Conservation (phyloP, 1,284 basidiomycete species). For the Bjerkandera adusta region DNA sequence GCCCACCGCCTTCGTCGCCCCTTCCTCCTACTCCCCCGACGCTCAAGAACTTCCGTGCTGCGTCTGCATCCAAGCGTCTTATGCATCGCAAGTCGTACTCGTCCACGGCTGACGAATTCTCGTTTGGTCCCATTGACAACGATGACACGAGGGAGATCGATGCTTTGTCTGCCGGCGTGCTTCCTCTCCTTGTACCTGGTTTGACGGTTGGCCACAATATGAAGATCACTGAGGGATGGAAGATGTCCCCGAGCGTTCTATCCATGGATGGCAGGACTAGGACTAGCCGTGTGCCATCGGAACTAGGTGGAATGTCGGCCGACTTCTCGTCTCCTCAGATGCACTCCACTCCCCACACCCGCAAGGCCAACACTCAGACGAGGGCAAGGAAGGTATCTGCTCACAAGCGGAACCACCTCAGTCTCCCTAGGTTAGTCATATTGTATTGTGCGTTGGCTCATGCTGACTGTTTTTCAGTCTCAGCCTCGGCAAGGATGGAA, state of each 20-base stretch:
- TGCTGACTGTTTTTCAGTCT: conserved; percentile 40
- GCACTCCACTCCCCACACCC: conserved; percentile 54
- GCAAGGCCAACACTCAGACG: conserved; percentile 21
- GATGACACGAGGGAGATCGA: conserved; percentile 66
- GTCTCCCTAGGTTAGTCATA: conserved; percentile 55
- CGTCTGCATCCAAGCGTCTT: conserved; percentile 31
- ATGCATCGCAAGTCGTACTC: conserved; percentile 61
- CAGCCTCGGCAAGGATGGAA: conserved; percentile 58
- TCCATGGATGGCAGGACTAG: conserved; percentile 38
- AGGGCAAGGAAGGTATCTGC: conserved; percentile 43
- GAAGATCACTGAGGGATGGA: conserved; percentile 44
- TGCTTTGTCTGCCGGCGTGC: conserved; percentile 60
- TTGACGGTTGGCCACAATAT: conserved; percentile 54
- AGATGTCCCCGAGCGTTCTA: conserved; percentile 38
- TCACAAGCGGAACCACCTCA: conserved; percentile 60
- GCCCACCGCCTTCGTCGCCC: conserved; percentile 61
- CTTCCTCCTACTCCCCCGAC: conserved; percentile 69
- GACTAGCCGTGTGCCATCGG: conserved; percentile 21
- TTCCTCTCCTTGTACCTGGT: conserved; percentile 69
- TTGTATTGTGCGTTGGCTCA: neutral
- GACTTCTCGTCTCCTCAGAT: conserved; percentile 54
- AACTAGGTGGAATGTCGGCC: conserved; percentile 40
- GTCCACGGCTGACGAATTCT: conserved; percentile 45
- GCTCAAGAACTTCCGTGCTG: conserved; percentile 42
- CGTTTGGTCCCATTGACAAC: conserved; percentile 46